phyloP scores from a whole-genome alignment of 2,329 filamentous ascomycete species.

The Pseudophaeomoniella oleicola region DNA sequence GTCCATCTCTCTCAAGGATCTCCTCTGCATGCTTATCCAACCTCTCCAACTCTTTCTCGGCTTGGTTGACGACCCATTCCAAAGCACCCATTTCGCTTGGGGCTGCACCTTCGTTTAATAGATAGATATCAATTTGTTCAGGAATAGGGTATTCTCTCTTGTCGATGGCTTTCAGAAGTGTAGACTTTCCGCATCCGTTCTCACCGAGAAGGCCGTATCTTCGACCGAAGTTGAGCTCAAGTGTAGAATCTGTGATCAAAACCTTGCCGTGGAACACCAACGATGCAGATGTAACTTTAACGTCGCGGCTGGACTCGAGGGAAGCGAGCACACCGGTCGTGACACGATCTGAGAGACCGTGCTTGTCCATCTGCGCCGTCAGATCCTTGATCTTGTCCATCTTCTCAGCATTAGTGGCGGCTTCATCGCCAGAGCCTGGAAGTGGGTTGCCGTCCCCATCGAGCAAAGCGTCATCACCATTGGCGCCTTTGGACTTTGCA shows the following conservation, averaged over 20 bases:
- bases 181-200: slow-evolving; percentile 98
- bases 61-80: slow-evolving; percentile 94
- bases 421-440: slow-evolving; percentile 44
- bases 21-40: slow-evolving; percentile 81
- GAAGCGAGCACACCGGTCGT: slow-evolving; percentile 94
- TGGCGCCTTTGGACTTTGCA: slow-evolving; percentile 56
- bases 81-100: slow-evolving; percentile 78
- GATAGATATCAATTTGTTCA: slow-evolving; percentile 93
- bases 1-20: slow-evolving; percentile 80
- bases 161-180: slow-evolving; percentile 88
- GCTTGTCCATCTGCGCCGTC: slow-evolving; percentile 84
- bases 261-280: slow-evolving; percentile 97
- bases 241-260: slow-evolving; percentile 80
- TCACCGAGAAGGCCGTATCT: slow-evolving; percentile 92
- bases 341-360: slow-evolving; percentile 91
- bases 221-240: slow-evolving; percentile 85
- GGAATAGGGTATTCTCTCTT: slow-evolving; percentile 91
- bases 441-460: slow-evolving; percentile 45
- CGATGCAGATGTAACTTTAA: slow-evolving; percentile 88
- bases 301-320: slow-evolving; percentile 70
- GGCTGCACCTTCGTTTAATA: slow-evolving; percentile 92
- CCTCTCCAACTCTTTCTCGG: slow-evolving; percentile 79
- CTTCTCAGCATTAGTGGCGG: slow-evolving; percentile 58
- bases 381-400: slow-evolving; percentile 73
- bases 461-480: slow-evolving; percentile 54